phyloP scores from a whole-genome alignment of 1,139 yeast genomes.

The Taiozyma sp. region DNA sequence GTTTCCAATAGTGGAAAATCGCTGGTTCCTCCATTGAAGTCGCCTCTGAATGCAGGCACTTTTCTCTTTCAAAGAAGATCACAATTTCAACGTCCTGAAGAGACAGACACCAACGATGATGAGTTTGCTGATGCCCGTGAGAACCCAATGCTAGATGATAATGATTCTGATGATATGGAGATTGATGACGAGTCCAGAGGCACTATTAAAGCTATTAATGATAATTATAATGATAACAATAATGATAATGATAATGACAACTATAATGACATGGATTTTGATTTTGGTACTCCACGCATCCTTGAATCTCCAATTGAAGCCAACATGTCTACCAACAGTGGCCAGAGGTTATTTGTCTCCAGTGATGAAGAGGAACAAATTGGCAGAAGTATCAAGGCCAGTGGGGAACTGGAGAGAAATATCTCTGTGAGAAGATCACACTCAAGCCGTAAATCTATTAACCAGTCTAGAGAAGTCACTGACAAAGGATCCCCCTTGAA shows the following conservation, averaged over 20 bases:
- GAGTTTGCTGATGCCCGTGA: slow-evolving; percentile 12
- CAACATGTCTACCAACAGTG: slow-evolving; percentile 5
- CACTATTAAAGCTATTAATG: slow-evolving; percentile 11
- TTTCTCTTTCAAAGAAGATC: background rate
- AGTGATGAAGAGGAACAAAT: slow-evolving; percentile 8
- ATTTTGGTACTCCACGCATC: slow-evolving; percentile 5
- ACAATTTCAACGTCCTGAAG: background rate
- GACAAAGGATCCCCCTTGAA: slow-evolving; percentile 13
- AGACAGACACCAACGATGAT: slow-evolving; percentile 6
- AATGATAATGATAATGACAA: slow-evolving; percentile 1
- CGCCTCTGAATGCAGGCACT: slow-evolving; percentile 11
- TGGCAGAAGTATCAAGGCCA: slow-evolving; percentile 1
- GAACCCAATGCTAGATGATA: slow-evolving; percentile 14
- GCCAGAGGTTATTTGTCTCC: slow-evolving; percentile 15
- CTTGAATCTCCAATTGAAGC: slow-evolving; percentile 3
- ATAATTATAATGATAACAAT: background rate
- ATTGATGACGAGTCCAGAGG: slow-evolving; percentile 18
- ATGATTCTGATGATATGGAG: slow-evolving; percentile 17
- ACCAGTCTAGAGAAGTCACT: background rate
- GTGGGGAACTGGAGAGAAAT: slow-evolving; percentile 18
- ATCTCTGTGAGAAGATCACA: slow-evolving; percentile 16
- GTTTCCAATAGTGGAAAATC: background rate
- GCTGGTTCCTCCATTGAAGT: slow-evolving; percentile 10
- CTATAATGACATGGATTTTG: slow-evolving; percentile 1
- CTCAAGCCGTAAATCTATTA: slow-evolving; percentile 1